Evolutionary conservation across 1,284 basidiomycete genomes (phyloP), one percentile per base, ranked within the genome.

Genomic region (Ceratobasidium theobromae): DNA sequence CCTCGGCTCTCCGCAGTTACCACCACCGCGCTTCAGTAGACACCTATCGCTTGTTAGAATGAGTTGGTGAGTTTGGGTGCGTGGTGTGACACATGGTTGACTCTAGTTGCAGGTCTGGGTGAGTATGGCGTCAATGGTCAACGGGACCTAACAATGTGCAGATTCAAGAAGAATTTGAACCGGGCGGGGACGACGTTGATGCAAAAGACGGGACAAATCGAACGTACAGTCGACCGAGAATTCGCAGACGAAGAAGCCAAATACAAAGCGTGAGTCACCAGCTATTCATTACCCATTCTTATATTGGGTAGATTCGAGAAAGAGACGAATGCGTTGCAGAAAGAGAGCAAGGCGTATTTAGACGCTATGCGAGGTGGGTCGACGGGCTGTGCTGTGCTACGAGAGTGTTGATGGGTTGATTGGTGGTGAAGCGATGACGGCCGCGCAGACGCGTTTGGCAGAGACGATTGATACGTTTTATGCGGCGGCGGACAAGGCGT

Each of bases 141-240:
- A 16, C 14, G 16, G 11, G 2, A 25, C 46, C 21, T 1, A 43
- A 6, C n/a, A 16, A 28, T 25, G 11, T 38, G 16, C 72, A 93
- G 95, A 71, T 90, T 97, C 80, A 96, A 97, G 82, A 98, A 98
- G 81, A 88, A 92, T 30, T 84, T 97, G 68, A 94, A 93, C 77
- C 85, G 95, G 69, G 92, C 93, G 54, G 93, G 93, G 58, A 98
- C 95, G 25, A 93, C 93, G 72, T 84, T 96, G 73, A 84, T 95
- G 77, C 93, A 96, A 81, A 96, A 96, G 86, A 98, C 95, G 1
- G 95, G 95, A 68, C 95, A 98, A 78, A 91, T 99, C 67, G 96
- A 99, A 75, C 84, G 93, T 32, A 99, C 96, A 0, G 85, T 98
- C 28, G 96, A 99, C 77, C 81, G 90, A 66, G 95, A 98, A 74